Percentiles rank a stretch among this genome's conserved stretches.
Evolutionary conservation across 176 grass and related monocot genomes (phyloP).

Genomic region (Chloris gayana): DNA sequence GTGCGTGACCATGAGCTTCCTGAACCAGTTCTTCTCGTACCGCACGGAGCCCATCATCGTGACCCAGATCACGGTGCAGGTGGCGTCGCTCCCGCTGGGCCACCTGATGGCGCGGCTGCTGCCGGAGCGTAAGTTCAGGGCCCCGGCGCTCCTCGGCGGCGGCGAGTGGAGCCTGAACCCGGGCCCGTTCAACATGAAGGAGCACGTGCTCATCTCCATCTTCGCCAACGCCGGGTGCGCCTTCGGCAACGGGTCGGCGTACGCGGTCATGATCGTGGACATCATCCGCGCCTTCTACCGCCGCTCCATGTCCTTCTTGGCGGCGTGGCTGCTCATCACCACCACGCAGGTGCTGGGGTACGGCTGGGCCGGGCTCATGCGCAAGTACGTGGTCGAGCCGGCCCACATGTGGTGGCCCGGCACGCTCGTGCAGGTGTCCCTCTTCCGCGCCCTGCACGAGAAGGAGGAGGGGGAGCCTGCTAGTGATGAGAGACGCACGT

Average conservation of each 20-base stretch:
- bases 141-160: background rate
- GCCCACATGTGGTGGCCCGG: slow-evolving; percentile 95
- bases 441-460: slow-evolving; percentile 78
- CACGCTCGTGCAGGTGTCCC: slow-evolving; percentile 76
- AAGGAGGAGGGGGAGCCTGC: too few species aligned
- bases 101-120: slow-evolving; percentile 59
- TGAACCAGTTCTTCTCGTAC: slow-evolving; percentile 85
- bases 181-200: slow-evolving; percentile 78
- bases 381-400: slow-evolving; percentile 85
- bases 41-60: slow-evolving; percentile 68
- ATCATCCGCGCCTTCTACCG: slow-evolving; percentile 75
- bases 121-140: slow-evolving; percentile 33
- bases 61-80: slow-evolving; percentile 35
- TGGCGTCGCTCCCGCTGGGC: slow-evolving; percentile 63
- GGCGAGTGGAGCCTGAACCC: slow-evolving; percentile 59
- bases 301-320: slow-evolving; percentile 57
- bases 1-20: slow-evolving; percentile 43
- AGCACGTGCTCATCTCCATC: slow-evolving; percentile 72
- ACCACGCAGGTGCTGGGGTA: slow-evolving; percentile 80
- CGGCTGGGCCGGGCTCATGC: slow-evolving; percentile 92
- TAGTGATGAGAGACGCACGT: too few species aligned
- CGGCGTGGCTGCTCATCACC: slow-evolving; percentile 51
- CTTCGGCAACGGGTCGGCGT: slow-evolving; percentile 72
- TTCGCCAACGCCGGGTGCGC: slow-evolving; percentile 76
- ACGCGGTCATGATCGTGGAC: slow-evolving; percentile 53